These are phyloP conservation scores for Mucor lusitanicus DNA, from an alignment of 371 early-diverging fungal genomes.

Conservation along the genomic window DNA sequence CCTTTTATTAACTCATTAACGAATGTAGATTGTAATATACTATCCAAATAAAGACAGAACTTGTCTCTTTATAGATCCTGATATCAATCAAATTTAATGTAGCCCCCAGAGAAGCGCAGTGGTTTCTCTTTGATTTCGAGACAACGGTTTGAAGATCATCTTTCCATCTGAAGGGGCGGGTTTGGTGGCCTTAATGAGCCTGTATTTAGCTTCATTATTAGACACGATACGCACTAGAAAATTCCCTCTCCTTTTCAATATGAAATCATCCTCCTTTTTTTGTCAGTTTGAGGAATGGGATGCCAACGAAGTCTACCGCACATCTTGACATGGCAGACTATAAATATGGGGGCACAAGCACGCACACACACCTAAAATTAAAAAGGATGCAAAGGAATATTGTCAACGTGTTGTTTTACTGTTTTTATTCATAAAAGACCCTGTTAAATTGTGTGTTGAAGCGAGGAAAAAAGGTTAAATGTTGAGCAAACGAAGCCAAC, in stretches of 20 bases:
- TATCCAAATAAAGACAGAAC: constrained; percentile 11
- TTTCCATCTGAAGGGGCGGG: not conserved
- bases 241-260: not conserved
- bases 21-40: constrained; percentile 20
- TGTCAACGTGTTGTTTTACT: not conserved
- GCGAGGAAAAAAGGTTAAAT: not conserved
- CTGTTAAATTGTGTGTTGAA: not conserved
- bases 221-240: not conserved
- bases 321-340: not conserved
- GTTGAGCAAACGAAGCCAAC: not conserved
- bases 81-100: constrained; percentile 8
- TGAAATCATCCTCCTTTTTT: not conserved
- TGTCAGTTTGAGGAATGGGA: not conserved
- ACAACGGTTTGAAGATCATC: not conserved
- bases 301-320: not conserved
- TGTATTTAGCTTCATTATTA: not conserved
- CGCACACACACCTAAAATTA: not conserved
- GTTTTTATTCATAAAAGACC: not conserved
- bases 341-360: not conserved
- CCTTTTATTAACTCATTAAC: not conserved
- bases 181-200: not conserved
- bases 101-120: not conserved
- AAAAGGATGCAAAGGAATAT: not conserved
- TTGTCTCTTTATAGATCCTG: constrained; percentile 13
- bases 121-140: not conserved